Conservation (phyloP, 2,329 filamentous ascomycete genomes). For the Elsinoe ampelina region DNA sequence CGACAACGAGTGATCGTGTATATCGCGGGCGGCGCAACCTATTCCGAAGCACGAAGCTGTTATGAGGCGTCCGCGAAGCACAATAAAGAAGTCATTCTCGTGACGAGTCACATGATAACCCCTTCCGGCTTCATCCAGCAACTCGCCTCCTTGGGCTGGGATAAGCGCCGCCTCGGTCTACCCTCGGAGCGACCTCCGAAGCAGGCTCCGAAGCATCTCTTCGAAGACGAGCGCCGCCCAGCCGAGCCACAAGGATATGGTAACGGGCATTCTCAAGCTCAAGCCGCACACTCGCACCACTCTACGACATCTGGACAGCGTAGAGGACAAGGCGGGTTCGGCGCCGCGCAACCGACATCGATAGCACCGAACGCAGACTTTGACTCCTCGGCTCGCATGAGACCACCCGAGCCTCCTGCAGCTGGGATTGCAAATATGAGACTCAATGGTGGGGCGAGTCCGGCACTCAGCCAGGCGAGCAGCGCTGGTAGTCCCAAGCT, state of each 20-base stretch:
- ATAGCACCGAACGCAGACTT: slow-evolving; percentile 26
- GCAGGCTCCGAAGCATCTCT: slow-evolving; percentile 77
- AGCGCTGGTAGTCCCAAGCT: slow-evolving; percentile 22
- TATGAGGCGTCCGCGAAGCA: slow-evolving; percentile 71
- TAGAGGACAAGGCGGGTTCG: background rate
- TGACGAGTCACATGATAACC: slow-evolving; percentile 86
- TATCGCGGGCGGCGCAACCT: slow-evolving; percentile 90
- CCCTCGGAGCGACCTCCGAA: slow-evolving; percentile 71
- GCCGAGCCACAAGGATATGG: background rate
- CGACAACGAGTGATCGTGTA: slow-evolving; percentile 87
- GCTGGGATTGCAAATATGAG: slow-evolving; percentile 49
- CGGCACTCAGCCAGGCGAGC: slow-evolving; percentile 23
- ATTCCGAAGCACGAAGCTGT: slow-evolving; percentile 78
- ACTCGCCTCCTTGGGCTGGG: slow-evolving; percentile 65
- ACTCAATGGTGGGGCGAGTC: slow-evolving; percentile 29
- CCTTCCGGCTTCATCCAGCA: slow-evolving; percentile 76
- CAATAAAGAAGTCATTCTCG: slow-evolving; percentile 75
- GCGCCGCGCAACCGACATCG: background rate
- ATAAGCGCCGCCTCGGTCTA: slow-evolving; percentile 67
- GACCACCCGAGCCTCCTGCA: slow-evolving; percentile 39
- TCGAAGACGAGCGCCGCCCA: slow-evolving; percentile 58
- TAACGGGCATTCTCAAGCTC: background rate
- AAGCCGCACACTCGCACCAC: background rate
- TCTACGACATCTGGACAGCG: background rate
- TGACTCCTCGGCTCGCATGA: slow-evolving; percentile 23